phyloP scores from a whole-genome alignment of 768 basidiomycete species.

The Boletus rubroflammeus region DNA sequence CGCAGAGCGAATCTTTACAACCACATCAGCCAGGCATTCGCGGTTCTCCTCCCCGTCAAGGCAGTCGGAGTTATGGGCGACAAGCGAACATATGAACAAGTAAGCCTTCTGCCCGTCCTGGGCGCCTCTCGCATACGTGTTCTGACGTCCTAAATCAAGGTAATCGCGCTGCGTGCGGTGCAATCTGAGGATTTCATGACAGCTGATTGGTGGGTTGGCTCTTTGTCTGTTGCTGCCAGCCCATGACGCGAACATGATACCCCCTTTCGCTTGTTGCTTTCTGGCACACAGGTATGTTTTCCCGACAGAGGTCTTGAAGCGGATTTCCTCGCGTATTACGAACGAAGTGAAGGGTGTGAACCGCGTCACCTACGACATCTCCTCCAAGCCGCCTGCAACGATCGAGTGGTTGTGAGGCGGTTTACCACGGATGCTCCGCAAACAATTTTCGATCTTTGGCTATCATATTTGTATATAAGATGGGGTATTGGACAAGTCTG shows the following conservation, averaged over 20 bases:
- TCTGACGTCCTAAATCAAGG: constrained; percentile 39
- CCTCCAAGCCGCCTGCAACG: constrained; percentile 90
- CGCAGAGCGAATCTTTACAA: constrained; percentile 89
- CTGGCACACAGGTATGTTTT: constrained; percentile 79
- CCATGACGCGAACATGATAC: neutral
- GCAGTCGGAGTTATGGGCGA: constrained; percentile 99
- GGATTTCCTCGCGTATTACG: constrained; percentile 94
- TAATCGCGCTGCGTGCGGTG: constrained; percentile 92
- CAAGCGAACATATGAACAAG: constrained; percentile 93
- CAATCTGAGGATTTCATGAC: constrained; percentile 99
- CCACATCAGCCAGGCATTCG: constrained; percentile 94
- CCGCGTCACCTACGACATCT: constrained; percentile 93
- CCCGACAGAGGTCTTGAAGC: constrained; percentile 82
- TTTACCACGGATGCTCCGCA: too few relatives aligned
- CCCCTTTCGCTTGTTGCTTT: constrained; percentile 17
- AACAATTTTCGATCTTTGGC: neutral
- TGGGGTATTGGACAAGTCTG: neutral
- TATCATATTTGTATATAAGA: neutral
- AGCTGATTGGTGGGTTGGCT: constrained; percentile 78
- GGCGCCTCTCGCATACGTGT: neutral
- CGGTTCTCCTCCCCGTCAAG: constrained; percentile 90
- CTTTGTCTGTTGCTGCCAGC: neutral
- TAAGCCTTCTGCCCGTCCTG: constrained; percentile 22
- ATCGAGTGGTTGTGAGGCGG: constrained; percentile 42
- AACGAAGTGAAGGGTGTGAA: constrained; percentile 98